Evolutionary conservation across 192 early-diverging fungal species (phyloP), one percentile per base, ranked within the genome.

Genomic region (Gryganskiella cystojenkinii): DNA sequence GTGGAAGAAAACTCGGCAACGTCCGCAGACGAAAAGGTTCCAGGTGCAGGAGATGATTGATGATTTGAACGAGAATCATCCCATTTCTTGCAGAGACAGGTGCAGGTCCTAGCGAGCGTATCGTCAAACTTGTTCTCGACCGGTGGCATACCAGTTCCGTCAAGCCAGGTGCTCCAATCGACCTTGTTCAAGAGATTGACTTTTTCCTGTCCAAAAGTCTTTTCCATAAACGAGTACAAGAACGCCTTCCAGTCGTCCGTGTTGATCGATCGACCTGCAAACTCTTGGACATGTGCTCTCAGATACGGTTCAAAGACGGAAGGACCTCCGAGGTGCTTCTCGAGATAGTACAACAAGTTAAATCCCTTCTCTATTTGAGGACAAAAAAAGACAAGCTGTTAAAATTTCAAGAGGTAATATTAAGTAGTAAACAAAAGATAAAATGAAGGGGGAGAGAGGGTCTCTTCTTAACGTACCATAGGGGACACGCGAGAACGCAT

Each of bases 81-180:
- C 93, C 94, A 95, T 54, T 65, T 73, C 43, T 73, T 58, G 57
- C 62, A 73, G 14, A 99, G 87, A 20, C 88, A 82, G 63, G 89
- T 81, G 75, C 95, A 95, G 20, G 85, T 90, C 73, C 90, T 83
- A 15, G 93, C 93, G 9, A 97, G 88, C 11, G 92, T 88, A 52
- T 89, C 76, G 75, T 97, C 96, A 80, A 95, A 99, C 50, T 92
- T 64, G 82, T 92, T 92, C 49, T 84, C 80, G 43, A 95, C 91
- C 2, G 91, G 91, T n/a, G 95, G 95, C 87, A 96, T 95, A 63
- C 97, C 97, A 19, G 90, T 87, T 17, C 84, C 86, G 60, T 87
- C 70, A 50, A 98, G 84, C 97, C 97, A 99, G 52, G 82, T 71
- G 47, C 96, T 89, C 92, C 94, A 99, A 50, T 96, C 94, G 30